Conservation (phyloP, 805 yeast genomes). For the Wickerhamiella spandovensis region DNA sequence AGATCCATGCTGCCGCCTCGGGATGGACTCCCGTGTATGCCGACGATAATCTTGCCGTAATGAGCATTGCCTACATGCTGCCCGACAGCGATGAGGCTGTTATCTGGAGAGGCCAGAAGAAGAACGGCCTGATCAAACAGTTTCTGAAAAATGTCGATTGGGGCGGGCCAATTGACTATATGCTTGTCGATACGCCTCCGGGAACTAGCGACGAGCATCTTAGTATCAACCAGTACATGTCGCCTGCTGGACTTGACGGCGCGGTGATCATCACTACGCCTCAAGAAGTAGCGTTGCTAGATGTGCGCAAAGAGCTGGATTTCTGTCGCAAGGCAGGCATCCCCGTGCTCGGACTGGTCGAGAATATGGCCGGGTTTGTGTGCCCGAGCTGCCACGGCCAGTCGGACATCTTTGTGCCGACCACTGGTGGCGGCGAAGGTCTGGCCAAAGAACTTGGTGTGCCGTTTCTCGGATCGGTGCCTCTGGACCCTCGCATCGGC, state of each 20-base stretch:
- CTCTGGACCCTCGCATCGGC: conserved; percentile 92
- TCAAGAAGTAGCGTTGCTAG: conserved; percentile 90
- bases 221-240: conserved; percentile 74
- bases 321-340: conserved; percentile 88
- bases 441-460: conserved; percentile 68
- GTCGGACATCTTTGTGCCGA: conserved; percentile 80
- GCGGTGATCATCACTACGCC: conserved; percentile 94
- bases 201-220: conserved; percentile 97
- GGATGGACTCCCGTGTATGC: conserved; percentile 98
- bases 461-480: conserved; percentile 81
- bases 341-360: conserved; percentile 77
- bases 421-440: conserved; percentile 91
- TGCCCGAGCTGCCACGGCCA: conserved; percentile 90
- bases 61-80: conserved; percentile 90
- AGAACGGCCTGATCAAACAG: conserved; percentile 83
- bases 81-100: conserved; percentile 89
- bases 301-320: conserved; percentile 90
- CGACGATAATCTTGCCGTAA: conserved; percentile 85
- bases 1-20: conserved; percentile 72
- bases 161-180: conserved; percentile 61
- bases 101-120: conserved; percentile 96
- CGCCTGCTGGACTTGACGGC: conserved; percentile 87
- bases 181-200: conserved; percentile 94
- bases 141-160: conserved; percentile 90
- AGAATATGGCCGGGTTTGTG: conserved; percentile 96